A percentile compares a stretch with the other conserved stretches of the same genome.
Evolutionary conservation across 129 eudicot species (phyloP).

Genomic region (Glebionis coronaria): DNA sequence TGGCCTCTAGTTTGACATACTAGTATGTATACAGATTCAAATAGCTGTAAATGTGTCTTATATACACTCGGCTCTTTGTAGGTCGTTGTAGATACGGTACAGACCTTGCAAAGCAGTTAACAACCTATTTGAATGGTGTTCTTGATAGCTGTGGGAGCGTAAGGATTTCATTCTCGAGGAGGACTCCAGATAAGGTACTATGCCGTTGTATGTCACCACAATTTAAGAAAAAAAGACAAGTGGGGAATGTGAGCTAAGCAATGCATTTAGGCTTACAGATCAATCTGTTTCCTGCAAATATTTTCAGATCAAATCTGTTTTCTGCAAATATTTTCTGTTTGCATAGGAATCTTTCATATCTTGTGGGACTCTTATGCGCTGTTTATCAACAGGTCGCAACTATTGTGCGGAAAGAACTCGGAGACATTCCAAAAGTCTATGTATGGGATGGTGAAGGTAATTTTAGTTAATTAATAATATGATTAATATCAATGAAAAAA

Average conservation of each 20-base stretch:
- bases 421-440: conserved; percentile 58
- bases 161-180: conserved; percentile 90
- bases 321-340: conserved; percentile 9
- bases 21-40: background rate
- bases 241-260: background rate
- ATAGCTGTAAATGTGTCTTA: conserved; percentile 1
- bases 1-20: conserved; percentile 3
- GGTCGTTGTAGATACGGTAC: conserved; percentile 79
- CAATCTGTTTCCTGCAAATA: background rate
- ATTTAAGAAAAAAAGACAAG: no score
- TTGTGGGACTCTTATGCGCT: conserved; percentile 13
- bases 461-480: conserved; percentile 10
- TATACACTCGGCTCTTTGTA: conserved; percentile 24
- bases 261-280: background rate
- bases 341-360: background rate
- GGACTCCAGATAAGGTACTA: conserved; percentile 86
- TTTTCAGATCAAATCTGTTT: background rate
- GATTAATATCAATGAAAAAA: background rate
- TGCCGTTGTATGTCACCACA: background rate
- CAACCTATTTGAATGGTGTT: conserved; percentile 57
- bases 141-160: conserved; percentile 87
- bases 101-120: conserved; percentile 79
- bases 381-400: conserved; percentile 51
- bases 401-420: conserved; percentile 63
- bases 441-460: conserved; percentile 92